These are phyloP conservation scores for Oidiodendron maius DNA, from an alignment of 495 filamentous ascomycete species.

Conservation along the genomic window DNA sequence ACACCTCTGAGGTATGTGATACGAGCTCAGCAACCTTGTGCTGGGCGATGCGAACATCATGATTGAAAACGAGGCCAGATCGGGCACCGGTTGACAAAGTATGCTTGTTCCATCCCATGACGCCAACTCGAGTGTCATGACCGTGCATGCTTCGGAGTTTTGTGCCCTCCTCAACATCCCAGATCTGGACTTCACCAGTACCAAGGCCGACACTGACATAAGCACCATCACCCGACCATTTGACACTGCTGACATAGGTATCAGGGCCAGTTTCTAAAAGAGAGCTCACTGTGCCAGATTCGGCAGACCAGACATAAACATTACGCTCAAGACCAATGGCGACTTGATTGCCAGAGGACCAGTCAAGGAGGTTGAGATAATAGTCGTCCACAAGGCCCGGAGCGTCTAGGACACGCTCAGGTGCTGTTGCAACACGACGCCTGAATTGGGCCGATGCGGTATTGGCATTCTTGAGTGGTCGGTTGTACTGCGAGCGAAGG, in stretches of 20 bases:
- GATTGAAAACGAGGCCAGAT: constrained; percentile 95
- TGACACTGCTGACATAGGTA: constrained; percentile 95
- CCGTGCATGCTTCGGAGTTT: constrained; percentile 98
- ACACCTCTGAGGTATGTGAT: constrained; percentile 95
- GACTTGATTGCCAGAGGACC: constrained; percentile 96
- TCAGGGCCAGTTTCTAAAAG: constrained; percentile 81
- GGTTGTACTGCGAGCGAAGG: constrained; percentile 95
- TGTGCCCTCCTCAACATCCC: constrained; percentile 92
- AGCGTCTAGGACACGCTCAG: constrained; percentile 95
- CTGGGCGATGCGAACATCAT: constrained; percentile 94
- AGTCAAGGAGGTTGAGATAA: constrained; percentile 97
- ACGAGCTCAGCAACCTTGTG: constrained; percentile 97
- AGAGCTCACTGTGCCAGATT: constrained; percentile 78
- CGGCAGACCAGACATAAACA: constrained; percentile 99
- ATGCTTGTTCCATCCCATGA: constrained; percentile 99
- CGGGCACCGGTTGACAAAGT: constrained; percentile 91
- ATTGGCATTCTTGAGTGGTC: constrained; percentile 76
- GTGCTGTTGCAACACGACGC: constrained; percentile 85
- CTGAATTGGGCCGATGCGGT: constrained; percentile 74
- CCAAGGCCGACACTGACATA: constrained; percentile 95
- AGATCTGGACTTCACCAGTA: constrained; percentile 96
- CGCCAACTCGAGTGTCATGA: constrained; percentile 92
- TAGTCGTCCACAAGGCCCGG: constrained; percentile 96
- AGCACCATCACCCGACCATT: constrained; percentile 96
- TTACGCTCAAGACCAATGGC: constrained; percentile 95